phyloP scores from a whole-genome alignment of 768 basidiomycete species.

The Termitomyces sp. region DNA sequence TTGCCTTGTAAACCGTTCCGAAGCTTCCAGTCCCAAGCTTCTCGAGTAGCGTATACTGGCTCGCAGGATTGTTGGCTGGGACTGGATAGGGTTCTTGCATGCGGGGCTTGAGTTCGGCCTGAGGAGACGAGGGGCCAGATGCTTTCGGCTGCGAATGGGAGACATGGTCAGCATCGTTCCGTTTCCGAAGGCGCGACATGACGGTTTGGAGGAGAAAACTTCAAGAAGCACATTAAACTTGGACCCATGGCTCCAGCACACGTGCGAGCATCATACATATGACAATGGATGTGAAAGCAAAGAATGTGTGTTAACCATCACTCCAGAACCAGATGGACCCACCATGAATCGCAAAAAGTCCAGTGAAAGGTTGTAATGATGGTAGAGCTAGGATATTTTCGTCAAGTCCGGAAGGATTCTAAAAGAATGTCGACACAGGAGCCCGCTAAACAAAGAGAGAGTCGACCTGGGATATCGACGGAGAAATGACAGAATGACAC shows the following conservation, averaged over 20 bases:
- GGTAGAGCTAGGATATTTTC: not conserved
- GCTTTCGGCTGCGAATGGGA: constrained; percentile 35
- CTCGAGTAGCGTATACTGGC: constrained; percentile 89
- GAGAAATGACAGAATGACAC: constrained; percentile 6
- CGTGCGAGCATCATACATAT: constrained; percentile 13
- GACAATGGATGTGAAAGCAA: constrained; percentile 1
- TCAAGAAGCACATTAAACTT: constrained; percentile 21
- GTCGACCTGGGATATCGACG: not conserved
- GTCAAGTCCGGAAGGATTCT: not conserved
- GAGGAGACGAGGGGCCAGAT: constrained; percentile 42
- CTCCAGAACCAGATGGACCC: not conserved
- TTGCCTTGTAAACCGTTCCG: constrained; percentile 95
- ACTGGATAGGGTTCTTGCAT: constrained; percentile 62
- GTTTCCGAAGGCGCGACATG: constrained; percentile 49
- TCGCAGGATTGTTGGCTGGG: constrained; percentile 77
- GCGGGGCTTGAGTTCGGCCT: constrained; percentile 35
- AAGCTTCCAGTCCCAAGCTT: constrained; percentile 98
- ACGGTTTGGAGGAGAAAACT: constrained; percentile 22
- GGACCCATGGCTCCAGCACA: constrained; percentile 15
- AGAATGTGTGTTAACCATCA: not conserved
- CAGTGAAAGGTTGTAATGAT: constrained; percentile 6
- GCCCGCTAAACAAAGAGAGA: not conserved
- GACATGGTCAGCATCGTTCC: constrained; percentile 34
- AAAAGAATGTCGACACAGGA: not conserved
- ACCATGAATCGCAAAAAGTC: constrained; percentile 15